Base-by-base conservation (phyloP, 2,329 filamentous ascomycete genomes). In the Stemphylium vesicarium region DNA sequence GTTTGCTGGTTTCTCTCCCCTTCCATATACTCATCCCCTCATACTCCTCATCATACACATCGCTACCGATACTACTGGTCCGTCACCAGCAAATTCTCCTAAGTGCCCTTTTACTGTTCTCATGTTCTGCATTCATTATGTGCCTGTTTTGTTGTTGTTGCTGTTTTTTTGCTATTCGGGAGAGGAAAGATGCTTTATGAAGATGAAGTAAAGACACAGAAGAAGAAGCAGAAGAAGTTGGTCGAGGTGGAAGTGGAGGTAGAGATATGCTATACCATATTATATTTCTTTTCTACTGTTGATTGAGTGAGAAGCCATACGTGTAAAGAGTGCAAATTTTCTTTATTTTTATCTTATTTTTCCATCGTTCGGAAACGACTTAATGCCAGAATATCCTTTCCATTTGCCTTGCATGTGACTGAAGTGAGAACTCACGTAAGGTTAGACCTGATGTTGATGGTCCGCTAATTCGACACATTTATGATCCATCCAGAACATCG, bases 151-250 rank as follows among this genome's bases (percentile, higher is more conserved):
- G 7, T 24, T 35, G 3, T 44, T 22, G 3, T 44, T 24, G 9
- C 8, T 41, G 6, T 10, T 43, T 43, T 22, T n/a, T 16, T 31
- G 20, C 16, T 32, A 10, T 15, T 33, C 11, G 2, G 11, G 20
- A 31, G 41, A 35, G 41, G 31, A 44, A 33, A 35, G 31, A 44
- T 33, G 41, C 16, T 33, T 33, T 44, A 33, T 44, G 41, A 44
- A 32, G 16, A 43, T 33, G 16, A 20, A 32, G 16, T n/a, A n/a
- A 40, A 26, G 38, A 18, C 5, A 3, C 18, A 29, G 10, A 15
- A 32, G 16, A 43, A 20, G 40, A 43, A n/a, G 10, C 12, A 10
- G 11, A 15, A 33, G 29, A n/a, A 7, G 24, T 7, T n/a, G 9
- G 11, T 18, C 2, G 40, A 5, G 8, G 15, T 13, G 26, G 40